Percentiles rank a stretch among this genome's conserved stretches.
Evolutionary conservation across 345 rosid species (phyloP).

Genomic region (Populus pruinosa): DNA sequence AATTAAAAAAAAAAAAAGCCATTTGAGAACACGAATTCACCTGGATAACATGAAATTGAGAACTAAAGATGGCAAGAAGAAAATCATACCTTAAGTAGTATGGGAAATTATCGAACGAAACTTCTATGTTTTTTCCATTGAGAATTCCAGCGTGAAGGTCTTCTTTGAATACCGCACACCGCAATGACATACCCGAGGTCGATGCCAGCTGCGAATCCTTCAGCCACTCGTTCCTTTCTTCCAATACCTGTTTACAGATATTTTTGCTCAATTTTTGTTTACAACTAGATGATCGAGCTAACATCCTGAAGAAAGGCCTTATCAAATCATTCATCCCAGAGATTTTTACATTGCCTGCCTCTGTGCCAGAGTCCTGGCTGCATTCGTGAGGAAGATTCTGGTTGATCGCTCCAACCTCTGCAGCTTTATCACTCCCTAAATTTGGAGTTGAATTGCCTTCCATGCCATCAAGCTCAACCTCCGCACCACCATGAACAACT

Average conservation of each 20-base stretch:
- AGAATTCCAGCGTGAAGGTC: conserved; percentile 68
- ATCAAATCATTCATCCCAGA: conserved; percentile 66
- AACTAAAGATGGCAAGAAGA: neutral
- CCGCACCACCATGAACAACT: conserved; percentile 45
- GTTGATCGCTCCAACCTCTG: conserved; percentile 46
- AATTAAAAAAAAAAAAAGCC: neutral
- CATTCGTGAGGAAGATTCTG: conserved; percentile 47
- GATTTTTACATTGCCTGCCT: conserved; percentile 70
- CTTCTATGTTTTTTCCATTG: conserved; percentile 65
- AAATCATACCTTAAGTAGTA: conserved; percentile 73
- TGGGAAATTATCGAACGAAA: conserved; percentile 77
- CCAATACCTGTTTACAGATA: conserved; percentile 73
- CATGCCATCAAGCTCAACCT: conserved; percentile 50
- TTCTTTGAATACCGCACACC: conserved; percentile 57
- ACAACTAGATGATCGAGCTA: conserved; percentile 54
- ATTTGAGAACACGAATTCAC: neutral
- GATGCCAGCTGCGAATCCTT: conserved; percentile 62
- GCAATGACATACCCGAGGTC: conserved; percentile 52
- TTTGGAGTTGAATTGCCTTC: conserved; percentile 57
- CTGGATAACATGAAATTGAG: conserved; percentile 4
- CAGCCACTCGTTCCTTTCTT: conserved; percentile 60
- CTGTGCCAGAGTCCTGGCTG: conserved; percentile 56
- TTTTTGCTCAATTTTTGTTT: conserved; percentile 61
- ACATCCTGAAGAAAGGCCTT: conserved; percentile 58
- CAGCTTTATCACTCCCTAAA: conserved; percentile 53